Base-by-base conservation (phyloP, 768 basidiomycete genomes). In the Boletus rubroflammeus region DNA sequence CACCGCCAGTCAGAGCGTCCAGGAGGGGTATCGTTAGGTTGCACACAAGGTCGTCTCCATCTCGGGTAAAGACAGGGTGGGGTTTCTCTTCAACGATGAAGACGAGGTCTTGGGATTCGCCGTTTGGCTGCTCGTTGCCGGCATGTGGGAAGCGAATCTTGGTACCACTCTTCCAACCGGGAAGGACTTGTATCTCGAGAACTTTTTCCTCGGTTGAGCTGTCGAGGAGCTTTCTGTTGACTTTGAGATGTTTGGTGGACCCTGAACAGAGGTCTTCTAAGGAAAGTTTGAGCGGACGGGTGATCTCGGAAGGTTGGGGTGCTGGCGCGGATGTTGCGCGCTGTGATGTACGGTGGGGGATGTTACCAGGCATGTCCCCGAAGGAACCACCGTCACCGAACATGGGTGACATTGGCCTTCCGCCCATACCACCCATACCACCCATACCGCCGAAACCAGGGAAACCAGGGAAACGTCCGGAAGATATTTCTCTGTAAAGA, bases 1-100 rank as follows among this genome's bases (percentile, higher is more conserved):
- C 62, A 13, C 75, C 67, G 21, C 88, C 88, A 0, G 85, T 72
- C 21, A 98, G 74, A 1, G 95, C 94, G 31, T 97, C 92, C 23
- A 93, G 83, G 1, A 98, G 81, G 13, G 92, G 78, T 50, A 98
- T 73, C 58, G 79, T 75, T 39, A 88, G 51, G 19, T 67, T 76
- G 54, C 79, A 79, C 41, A 80, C 65, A 43, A 98, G 80, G 68
- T 97, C 85, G 72, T 96, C 89, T 31, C 88, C 92, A 8, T 89
- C 85, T 23, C 95, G 80, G 54, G 75, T 79, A 72, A 91, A 97
- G 17, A 77, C 69, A 0, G 79, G 70, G 70, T 98, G 91, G 9
- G 87, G 85, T 72, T 96, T 98, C 73, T 98, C 93, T 70, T 97
- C 95, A n/a, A 97, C 83, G 44, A 96, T 83, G 67, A 99, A 98